Conservation (phyloP, 1,139 yeast genomes). For the Taiozyma sp. region DNA sequence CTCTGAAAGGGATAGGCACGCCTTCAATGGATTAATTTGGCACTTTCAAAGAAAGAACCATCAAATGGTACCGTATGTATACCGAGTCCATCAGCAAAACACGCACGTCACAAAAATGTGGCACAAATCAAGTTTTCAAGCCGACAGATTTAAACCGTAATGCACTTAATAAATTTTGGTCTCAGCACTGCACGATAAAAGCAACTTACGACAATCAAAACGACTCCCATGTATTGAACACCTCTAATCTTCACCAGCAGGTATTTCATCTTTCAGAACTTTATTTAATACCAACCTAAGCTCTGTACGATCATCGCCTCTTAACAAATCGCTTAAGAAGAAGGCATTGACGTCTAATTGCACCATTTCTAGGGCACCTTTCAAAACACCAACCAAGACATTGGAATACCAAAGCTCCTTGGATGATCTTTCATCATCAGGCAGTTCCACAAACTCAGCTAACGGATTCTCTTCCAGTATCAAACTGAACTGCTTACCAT, state of each 20-base stretch:
- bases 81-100: background rate
- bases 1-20: too few relatives aligned
- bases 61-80: too few relatives aligned
- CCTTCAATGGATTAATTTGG: too few relatives aligned
- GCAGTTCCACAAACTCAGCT: conserved; percentile 92
- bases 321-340: conserved; percentile 74
- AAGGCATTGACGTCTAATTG: conserved; percentile 85
- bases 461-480: conserved; percentile 83
- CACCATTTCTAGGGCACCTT: conserved; percentile 94
- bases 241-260: conserved; percentile 86
- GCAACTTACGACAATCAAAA: background rate
- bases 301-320: conserved; percentile 85
- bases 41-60: too few relatives aligned
- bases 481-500: conserved; percentile 69
- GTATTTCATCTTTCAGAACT: conserved; percentile 87
- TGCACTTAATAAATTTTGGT: background rate
- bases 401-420: conserved; percentile 91
- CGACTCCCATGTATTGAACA: background rate
- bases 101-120: too few relatives aligned
- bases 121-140: background rate
- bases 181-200: background rate
- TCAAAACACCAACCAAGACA: conserved; percentile 80
- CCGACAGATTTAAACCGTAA: background rate
- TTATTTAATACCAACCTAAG: conserved; percentile 66
- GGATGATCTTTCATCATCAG: conserved; percentile 65